These are phyloP conservation scores for Colletotrichum zoysiae DNA, from an alignment of 2,329 filamentous ascomycete genomes.

Conservation along the genomic window DNA sequence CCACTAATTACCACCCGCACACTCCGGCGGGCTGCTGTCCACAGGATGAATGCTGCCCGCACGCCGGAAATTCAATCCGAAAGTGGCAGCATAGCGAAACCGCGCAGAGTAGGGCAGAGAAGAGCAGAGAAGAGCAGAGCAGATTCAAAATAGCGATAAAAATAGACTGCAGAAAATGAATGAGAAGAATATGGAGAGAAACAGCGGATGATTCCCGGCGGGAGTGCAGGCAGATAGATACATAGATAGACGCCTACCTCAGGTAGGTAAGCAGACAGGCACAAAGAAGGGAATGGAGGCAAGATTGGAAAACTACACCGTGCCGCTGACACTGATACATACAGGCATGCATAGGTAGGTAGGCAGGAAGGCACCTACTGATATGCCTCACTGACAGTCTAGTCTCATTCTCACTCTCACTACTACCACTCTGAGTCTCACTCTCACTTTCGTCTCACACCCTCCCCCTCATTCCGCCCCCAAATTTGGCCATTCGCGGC, in stretches of 20 bases:
- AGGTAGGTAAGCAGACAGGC: too few relatives aligned
- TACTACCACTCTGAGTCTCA: not conserved
- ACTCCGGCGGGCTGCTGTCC: not conserved
- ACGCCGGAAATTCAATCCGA: not conserved
- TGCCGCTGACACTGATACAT: too few relatives aligned
- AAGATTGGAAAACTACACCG: not conserved
- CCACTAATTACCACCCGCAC: not conserved
- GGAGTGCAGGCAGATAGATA: not conserved
- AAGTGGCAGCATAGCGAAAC: not conserved
- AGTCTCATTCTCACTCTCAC: too few relatives aligned
- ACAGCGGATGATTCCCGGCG: not conserved
- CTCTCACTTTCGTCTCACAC: not conserved
- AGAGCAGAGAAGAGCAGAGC: not conserved
- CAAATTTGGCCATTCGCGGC: conserved; percentile 10
- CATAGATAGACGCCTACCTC: too few relatives aligned
- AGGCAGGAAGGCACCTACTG: too few relatives aligned
- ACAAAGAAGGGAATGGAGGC: not conserved
- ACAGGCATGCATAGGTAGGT: too few relatives aligned
- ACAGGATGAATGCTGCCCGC: not conserved
- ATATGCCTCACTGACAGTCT: too few relatives aligned
- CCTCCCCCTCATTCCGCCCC: conserved; percentile 12
- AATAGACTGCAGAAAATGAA: not conserved
- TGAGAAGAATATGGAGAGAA: not conserved
- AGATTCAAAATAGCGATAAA: not conserved
- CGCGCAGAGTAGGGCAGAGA: not conserved